Base-by-base conservation (phyloP, 2,329 filamentous ascomycete genomes). In the Scedosporium apiospermum region DNA sequence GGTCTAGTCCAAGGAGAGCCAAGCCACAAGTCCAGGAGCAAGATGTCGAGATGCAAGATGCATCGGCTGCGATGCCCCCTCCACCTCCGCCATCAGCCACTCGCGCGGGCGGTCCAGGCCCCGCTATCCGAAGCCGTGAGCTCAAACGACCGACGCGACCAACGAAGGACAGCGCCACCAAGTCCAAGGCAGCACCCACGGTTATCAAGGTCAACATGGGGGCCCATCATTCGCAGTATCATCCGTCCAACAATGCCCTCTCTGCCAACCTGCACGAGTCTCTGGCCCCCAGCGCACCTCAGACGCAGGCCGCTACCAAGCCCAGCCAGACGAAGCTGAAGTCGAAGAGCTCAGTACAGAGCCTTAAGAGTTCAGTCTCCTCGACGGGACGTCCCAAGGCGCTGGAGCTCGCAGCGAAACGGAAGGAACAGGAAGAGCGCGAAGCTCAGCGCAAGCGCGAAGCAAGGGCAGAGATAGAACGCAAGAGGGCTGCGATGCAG, bases 371-470 rank as follows among this genome's bases (percentile, higher is more conserved):
- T 68, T 85, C 84, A 6, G 78, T 79, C 6, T 85, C 85, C n/a
- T 82, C 86, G 38, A 80, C 78, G n/a, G 79, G 82, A 2, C 85
- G 87, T 60, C 83, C 87, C 0, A 90, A 89, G 71, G 88, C 89
- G 1, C 77, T 93, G 23, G 86, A 93, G 62, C 80, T 89, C 58
- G 90, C 88, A 2, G 89, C 90, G 46, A 88, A 87, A 70, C 93
- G 92, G 74, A 93, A 89, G 71, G 91, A 96, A 72, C 88, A 87
- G 71, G 92, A 96, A 68, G 91, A 96, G 71, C 85, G 87, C 58
- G 90, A 92, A 66, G 85, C 86, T 14, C 87, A 92, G 69, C 85
- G 88, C 59, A 93, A 91, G 70, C 87, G 88, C 7, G 90, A 96
- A 21, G 87, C 88, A 44, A 96, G 96, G 74, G 83, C 87, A 16